Evolutionary conservation across 345 rosid species (phyloP), one percentile per base, ranked within the genome.

Genomic region (Pistacia atlantica): DNA sequence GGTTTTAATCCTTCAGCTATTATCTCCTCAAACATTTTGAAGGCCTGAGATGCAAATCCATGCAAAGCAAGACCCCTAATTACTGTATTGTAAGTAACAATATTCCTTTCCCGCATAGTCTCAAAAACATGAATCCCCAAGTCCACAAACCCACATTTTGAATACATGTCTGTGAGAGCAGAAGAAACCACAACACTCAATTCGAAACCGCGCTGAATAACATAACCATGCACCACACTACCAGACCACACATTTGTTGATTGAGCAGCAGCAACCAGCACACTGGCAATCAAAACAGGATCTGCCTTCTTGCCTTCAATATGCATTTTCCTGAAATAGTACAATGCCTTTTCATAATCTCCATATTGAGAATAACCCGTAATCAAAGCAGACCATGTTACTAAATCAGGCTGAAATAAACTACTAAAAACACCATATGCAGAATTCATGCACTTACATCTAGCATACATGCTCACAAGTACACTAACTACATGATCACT

Each of bases 361-460:
- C 89, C 89, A 33, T 88, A 86, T 83, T 80, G 90, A 64, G 88
- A 88, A 79, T 86, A 90, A 28, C 97, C 88, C 33, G 86, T 88
- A 79, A 93, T 86, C 84, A 93, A 74, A 72, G 99, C 84, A 2
- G 97, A 93, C 92, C 91, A 89, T 5, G 93, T 82, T 71, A 93
- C 91, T 80, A 92, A 83, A 88, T 95, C 97, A 77, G 88, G 93
- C 71, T 80, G 78, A 45, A 60, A 73, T 76, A 93, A 77, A 75
- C 71, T 79, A 48, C 38, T 58, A 79, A 87, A 93, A 72, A 91
- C 96, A 46, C 71, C 17, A 75, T 46, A 62, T 35, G 97, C 99
- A 11, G 81, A 90, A 81, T 78, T 78, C 83, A 90, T 84, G 82
- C 80, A 88, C 18, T 57, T 82, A 73, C 87, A 90, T 79, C 93